phyloP scores from a whole-genome alignment of 129 eudicot species.

The Saussurea involucrata region DNA sequence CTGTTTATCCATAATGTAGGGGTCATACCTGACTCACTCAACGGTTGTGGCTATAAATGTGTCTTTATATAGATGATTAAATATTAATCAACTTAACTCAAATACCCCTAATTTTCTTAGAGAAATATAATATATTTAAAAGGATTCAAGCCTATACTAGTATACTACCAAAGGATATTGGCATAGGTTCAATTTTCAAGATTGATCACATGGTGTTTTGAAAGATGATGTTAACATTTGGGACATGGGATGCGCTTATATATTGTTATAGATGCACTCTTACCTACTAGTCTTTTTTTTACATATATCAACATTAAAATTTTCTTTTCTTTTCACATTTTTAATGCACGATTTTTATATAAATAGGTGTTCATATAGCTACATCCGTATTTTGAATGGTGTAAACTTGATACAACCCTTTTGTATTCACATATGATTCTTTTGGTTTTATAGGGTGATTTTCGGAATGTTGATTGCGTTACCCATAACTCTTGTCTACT shows the following conservation, averaged over 20 bases:
- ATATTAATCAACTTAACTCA: not conserved
- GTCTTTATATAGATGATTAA: not conserved
- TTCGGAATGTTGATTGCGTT: conserved; percentile 95
- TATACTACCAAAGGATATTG: not conserved
- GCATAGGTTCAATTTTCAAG: not conserved
- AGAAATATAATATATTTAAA: not conserved
- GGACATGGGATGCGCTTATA: too few relatives aligned
- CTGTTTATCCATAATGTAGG: too few relatives aligned
- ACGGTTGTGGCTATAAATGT: too few relatives aligned
- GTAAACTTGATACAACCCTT: not conserved
- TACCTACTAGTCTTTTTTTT: not conserved
- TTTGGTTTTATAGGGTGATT: conserved; percentile 55
- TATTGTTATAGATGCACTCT: too few relatives aligned
- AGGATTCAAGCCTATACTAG: not conserved
- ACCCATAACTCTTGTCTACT: conserved; percentile 83
- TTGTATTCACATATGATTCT: not conserved
- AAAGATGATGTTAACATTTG: too few relatives aligned
- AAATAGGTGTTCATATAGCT: not conserved
- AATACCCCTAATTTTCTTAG: not conserved
- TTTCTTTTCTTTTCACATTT: not conserved
- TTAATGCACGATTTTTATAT: not conserved
- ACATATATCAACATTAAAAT: not conserved
- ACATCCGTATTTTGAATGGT: not conserved
- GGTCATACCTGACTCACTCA: too few relatives aligned
- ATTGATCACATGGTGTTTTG: not conserved